Base-by-base conservation (phyloP, 495 filamentous ascomycete genomes). In the Endocarpon pusillum region DNA sequence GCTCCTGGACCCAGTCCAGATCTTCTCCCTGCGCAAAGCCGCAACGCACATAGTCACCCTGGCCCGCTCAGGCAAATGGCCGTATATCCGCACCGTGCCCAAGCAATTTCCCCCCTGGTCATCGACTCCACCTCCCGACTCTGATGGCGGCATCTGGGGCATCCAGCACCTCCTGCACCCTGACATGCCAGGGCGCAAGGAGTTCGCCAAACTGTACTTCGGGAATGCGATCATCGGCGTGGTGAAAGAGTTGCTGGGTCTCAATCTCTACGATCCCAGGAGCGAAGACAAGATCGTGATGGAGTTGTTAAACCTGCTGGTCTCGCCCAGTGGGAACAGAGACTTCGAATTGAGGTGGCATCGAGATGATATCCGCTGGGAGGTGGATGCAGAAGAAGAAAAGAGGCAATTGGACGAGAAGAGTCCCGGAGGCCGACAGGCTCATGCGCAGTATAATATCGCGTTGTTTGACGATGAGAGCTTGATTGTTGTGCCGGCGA, bases 91-190 rank as follows among this genome's bases (percentile, higher is more conserved):
- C 46, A 84, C 78, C 3, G 70, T 85, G 14, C 78, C 77, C 33
- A 85, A 85, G 46, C 81, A 86, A 52, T 89, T 89, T 61, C 81
- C 81, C 1, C 81, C 81, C 5, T 86, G 81, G 79, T 62, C 67
- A 17, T 54, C 57, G 1, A 60, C 55, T 23, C 43, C 57, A 0
- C 62, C 62, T 0, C 57, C 60, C 0, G 56, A 64, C 33, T 57
- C 55, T 0, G 57, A 62, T 21, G 62, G 60, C 37, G 80, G 78
- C 15, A 83, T 89, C 54, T 89, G 81, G 81, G 81, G 81, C 38
- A 73, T 87, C 6, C 81, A 86, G 61, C 79, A 84, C 52, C 68
- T 89, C 1, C 54, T 89, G 35, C 75, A 89, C 53, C 81, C 81
- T 0, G 46, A 58, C 4, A 67, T 82, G 40, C 60, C 64, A 0